These are phyloP conservation scores for Akebia trifoliata DNA, from an alignment of 164 flowering plant species.

Conservation along the genomic window DNA sequence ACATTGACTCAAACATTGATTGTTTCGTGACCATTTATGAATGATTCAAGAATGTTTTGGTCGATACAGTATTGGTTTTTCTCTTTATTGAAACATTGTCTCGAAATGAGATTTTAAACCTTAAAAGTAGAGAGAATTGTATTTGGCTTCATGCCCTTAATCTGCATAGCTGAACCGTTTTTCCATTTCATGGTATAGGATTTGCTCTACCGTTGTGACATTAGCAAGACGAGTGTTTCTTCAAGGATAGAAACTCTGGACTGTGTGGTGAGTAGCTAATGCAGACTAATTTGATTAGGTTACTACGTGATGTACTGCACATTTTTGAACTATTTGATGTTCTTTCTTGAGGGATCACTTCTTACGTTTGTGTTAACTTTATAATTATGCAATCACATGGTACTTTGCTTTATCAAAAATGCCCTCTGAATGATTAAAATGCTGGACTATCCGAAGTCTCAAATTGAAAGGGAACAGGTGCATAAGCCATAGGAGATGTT, in stretches of 20 bases:
- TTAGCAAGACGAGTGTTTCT: slow-evolving; percentile 6
- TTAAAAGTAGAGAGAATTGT: not conserved
- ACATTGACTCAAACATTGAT: no score
- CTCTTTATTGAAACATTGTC: not conserved
- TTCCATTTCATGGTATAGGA: slow-evolving; percentile 42
- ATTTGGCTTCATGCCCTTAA: not conserved
- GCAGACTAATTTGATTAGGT: not conserved
- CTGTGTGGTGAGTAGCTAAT: not conserved
- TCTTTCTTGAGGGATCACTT: not conserved
- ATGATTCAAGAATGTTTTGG: no score
- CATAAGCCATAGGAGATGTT: no score
- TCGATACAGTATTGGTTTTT: not conserved
- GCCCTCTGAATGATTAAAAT: no score
- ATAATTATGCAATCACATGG: not conserved
- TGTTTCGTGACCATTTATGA: no score
- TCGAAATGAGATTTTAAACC: no score
- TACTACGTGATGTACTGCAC: not conserved
- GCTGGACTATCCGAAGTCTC: no score
- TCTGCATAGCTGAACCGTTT: slow-evolving; percentile 25
- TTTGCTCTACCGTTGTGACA: slow-evolving; percentile 50
- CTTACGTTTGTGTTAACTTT: not conserved
- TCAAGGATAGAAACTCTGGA: not conserved
- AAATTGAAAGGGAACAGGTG: no score
- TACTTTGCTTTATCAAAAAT: no score
- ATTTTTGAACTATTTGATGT: not conserved